Percentiles rank a stretch among this genome's conserved stretches.
These are phyloP conservation scores for Piper longum DNA, from an alignment of 164 flowering plant genomes.

Conservation along the genomic window DNA sequence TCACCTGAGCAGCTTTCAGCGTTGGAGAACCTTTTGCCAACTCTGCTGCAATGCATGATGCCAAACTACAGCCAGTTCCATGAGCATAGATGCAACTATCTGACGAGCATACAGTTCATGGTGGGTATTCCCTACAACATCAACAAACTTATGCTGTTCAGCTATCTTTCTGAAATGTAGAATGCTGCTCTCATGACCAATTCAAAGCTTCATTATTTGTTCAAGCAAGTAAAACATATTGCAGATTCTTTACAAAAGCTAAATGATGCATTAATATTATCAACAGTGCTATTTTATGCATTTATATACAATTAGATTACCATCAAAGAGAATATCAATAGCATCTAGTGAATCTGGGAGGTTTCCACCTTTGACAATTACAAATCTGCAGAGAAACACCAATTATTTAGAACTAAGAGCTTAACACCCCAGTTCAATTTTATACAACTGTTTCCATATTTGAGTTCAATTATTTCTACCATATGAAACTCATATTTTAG, in stretches of 20 bases:
- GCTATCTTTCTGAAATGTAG: background rate
- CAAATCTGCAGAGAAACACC: conserved; percentile 36
- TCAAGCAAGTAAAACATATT: background rate
- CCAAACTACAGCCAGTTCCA: conserved; percentile 97
- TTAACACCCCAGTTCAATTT: background rate
- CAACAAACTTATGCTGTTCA: background rate
- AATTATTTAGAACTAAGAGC: background rate
- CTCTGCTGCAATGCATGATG: conserved; percentile 92
- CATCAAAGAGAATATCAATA: conserved; percentile 81
- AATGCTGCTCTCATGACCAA: background rate
- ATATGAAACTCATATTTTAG: too few species aligned
- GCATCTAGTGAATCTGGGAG: conserved; percentile 75
- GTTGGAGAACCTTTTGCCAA: conserved; percentile 80
- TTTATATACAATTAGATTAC: conserved; percentile 15
- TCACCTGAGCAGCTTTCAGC: conserved; percentile 72
- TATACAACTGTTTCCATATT: background rate
- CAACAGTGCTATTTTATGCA: background rate
- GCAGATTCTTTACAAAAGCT: background rate
- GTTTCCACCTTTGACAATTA: conserved; percentile 92
- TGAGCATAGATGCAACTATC: conserved; percentile 62
- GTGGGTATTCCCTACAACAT: conserved; percentile 30
- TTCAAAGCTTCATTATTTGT: background rate
- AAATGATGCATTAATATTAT: too few species aligned
- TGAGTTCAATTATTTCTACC: background rate
- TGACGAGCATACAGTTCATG: conserved; percentile 64